These are phyloP conservation scores for Allium cepa DNA, from an alignment of 106 monocot genomes.

Conservation along the genomic window DNA sequence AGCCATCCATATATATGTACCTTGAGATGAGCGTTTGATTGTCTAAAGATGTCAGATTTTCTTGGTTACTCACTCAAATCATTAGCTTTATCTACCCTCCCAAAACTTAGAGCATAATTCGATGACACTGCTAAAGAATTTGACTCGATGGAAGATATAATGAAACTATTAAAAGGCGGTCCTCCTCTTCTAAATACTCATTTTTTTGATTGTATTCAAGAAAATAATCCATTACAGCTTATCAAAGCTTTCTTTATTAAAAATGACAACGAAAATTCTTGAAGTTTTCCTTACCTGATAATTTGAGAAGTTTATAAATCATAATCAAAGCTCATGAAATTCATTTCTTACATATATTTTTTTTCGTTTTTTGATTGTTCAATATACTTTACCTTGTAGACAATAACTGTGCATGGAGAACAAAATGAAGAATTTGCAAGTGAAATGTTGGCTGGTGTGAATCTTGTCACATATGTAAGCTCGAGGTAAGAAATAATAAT, in stretches of 20 bases:
- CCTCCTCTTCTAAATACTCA: slow-evolving; percentile 20
- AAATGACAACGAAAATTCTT: slow-evolving; percentile 26
- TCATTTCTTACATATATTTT: not conserved
- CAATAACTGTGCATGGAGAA: slow-evolving; percentile 37
- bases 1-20: slow-evolving; percentile 56
- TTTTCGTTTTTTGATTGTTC: not conserved
- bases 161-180: slow-evolving; percentile 52
- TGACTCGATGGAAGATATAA: slow-evolving; percentile 47
- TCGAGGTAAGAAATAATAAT: slow-evolving; percentile 16
- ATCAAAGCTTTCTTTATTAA: slow-evolving; percentile 25
- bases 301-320: slow-evolving; percentile 36
- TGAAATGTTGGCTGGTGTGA: slow-evolving; percentile 59
- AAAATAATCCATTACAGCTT: slow-evolving; percentile 47
- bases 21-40: slow-evolving; percentile 75
- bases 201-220: slow-evolving; percentile 11
- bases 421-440: slow-evolving; percentile 60
- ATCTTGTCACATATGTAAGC: slow-evolving; percentile 40
- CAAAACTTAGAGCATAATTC: slow-evolving; percentile 24
- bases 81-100: slow-evolving; percentile 26
- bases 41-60: slow-evolving; percentile 77
- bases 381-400: slow-evolving; percentile 1
- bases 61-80: slow-evolving; percentile 50
- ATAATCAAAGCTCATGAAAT: not conserved
- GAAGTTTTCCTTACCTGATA: slow-evolving; percentile 44
- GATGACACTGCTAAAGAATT: slow-evolving; percentile 47